phyloP scores from a whole-genome alignment of 495 filamentous ascomycete genomes.

The Parmelia sp. region DNA sequence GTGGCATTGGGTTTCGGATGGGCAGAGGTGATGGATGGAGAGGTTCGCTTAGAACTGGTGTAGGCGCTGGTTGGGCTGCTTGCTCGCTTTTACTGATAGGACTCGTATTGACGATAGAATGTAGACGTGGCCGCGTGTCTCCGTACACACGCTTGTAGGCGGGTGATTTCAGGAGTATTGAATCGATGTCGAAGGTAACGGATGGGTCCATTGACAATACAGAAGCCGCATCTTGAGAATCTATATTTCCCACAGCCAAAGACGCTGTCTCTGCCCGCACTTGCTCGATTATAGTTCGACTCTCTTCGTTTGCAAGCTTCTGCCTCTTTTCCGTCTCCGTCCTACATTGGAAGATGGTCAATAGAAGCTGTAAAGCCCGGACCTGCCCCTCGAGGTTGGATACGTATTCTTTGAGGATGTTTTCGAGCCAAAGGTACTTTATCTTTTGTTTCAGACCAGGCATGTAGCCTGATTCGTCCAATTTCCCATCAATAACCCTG shows the following conservation, averaged over 20 bases:
- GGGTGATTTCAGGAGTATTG: conserved; percentile 19
- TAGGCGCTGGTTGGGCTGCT: neutral
- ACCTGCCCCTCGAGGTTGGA: conserved; percentile 25
- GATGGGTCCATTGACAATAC: conserved; percentile 21
- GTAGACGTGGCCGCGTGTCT: neutral
- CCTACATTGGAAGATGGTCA: conserved; percentile 24
- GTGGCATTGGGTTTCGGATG: neutral
- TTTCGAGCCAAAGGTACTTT: conserved; percentile 22
- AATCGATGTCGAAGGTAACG: conserved; percentile 20
- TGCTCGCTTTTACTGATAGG: neutral
- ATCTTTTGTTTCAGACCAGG: conserved; percentile 22
- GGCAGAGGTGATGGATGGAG: conserved; percentile 1
- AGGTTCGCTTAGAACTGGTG: neutral
- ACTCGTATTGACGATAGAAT: neutral
- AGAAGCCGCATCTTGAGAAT: conserved; percentile 21
- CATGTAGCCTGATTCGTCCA: conserved; percentile 22
- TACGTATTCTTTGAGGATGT: conserved; percentile 22
- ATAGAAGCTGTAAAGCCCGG: conserved; percentile 23
- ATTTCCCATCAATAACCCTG: conserved; percentile 22
- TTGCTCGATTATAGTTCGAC: conserved; percentile 19
- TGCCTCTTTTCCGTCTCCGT: conserved; percentile 21
- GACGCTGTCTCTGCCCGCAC: conserved; percentile 19
- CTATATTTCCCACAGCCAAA: conserved; percentile 9
- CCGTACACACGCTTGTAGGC: conserved; percentile 20
- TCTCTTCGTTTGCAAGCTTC: conserved; percentile 12